Percentiles rank a stretch among this genome's conserved stretches.
These are phyloP conservation scores for Aspergillus sp. DNA, from an alignment of 2,329 filamentous ascomycete genomes.

Conservation along the genomic window DNA sequence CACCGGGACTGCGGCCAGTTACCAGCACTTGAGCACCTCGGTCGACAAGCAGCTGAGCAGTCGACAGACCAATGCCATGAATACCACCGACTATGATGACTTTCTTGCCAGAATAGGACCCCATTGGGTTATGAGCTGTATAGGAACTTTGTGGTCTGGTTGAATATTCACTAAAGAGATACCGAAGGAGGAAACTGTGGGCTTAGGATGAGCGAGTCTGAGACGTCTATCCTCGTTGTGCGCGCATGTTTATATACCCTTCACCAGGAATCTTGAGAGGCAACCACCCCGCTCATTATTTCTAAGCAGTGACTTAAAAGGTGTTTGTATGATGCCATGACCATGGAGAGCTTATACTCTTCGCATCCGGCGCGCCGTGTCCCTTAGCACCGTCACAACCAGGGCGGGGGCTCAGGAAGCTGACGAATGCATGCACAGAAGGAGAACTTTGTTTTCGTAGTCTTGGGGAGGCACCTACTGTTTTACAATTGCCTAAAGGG, in stretches of 20 bases:
- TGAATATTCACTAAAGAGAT: no score
- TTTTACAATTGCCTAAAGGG: no score
- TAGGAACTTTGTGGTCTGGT: no score
- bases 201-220: background rate
- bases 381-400: background rate
- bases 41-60: constrained; percentile 8
- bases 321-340: background rate
- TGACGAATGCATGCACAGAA: background rate
- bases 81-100: constrained; percentile 12
- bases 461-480: no score
- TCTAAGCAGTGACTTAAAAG: background rate
- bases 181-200: no score
- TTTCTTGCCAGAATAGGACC: constrained; percentile 3
- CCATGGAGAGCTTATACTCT: background rate
- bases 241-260: background rate
- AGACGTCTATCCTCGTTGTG: background rate
- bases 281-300: background rate
- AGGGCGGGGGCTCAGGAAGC: background rate
- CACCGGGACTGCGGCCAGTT: constrained; percentile 10
- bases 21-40: constrained; percentile 10
- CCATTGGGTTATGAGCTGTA: background rate
- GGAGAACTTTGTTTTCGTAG: no score
- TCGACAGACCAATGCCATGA: constrained; percentile 15
- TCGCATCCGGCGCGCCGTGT: background rate
- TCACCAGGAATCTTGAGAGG: background rate